Base-by-base conservation (phyloP, 2,329 filamentous ascomycete species). In the Trichoderma sp. region DNA sequence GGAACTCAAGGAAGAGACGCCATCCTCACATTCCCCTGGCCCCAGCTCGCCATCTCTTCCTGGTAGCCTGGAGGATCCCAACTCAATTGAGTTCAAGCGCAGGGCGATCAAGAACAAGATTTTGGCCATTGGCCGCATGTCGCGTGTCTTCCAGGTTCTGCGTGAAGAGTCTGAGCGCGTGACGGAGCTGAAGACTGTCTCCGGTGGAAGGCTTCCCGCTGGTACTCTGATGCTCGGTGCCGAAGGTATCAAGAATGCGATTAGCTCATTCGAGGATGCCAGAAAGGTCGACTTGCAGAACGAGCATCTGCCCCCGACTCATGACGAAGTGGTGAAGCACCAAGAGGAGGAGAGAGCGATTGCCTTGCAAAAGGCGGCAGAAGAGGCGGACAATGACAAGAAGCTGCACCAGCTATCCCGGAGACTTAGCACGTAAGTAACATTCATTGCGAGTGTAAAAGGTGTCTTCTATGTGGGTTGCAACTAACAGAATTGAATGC, bases 101-200 rank as follows among this genome's bases (percentile, higher is more conserved):
- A 91, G 95, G 59, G 95, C 95, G 4, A 97, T 99, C 88, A 98
- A 98, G 88, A 99, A 99, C 90, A 99, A 99, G 87, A 98, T 99
- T 79, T 85, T 99, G 77, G 96, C 96, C 73, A 99, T 99, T 78
- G 96, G 96, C 34, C 93, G 96, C 76, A 87, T 99, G 75, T 98
- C 96, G 47, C 93, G 96, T 77, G 96, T 99, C 73, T 99, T 99
- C 91, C 96, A 99, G 81, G 96, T 99, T 65, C 84, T 99, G 77
- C 94, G 96, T 78, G 96, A 99, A 84, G 96, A 99, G 83, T 97
- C 95, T 2, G 96, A 99, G 85, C 90, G 92, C 77, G 95, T 99
- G 71, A 98, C 95, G 50, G 96, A 99, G 83, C 90, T 99, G 81
- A 99, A 99, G 89, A 98, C 95, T 59, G 95, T 95, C 58, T 92